Evolutionary conservation across 768 basidiomycete species (phyloP).

Genomic region (Tricholoma flavovirens): DNA sequence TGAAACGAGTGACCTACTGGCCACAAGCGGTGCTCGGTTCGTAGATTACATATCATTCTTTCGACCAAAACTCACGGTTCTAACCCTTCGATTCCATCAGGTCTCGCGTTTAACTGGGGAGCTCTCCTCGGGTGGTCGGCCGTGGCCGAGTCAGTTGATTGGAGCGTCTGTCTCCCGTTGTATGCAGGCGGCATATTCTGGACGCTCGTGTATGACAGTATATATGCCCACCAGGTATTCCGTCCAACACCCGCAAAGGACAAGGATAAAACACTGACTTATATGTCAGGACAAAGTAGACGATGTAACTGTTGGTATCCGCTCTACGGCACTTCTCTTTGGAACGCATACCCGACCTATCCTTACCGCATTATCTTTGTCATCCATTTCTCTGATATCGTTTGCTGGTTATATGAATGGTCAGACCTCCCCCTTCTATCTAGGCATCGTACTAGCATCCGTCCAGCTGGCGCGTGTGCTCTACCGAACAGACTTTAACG

Average conservation of each 20-base stretch:
- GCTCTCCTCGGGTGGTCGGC: conserved; percentile 95
- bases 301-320: conserved; percentile 83
- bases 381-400: conserved; percentile 68
- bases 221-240: conserved; percentile 92
- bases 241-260: background rate
- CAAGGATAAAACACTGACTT: conserved; percentile 1
- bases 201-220: conserved; percentile 96
- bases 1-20: conserved; percentile 97
- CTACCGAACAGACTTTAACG: conserved; percentile 68
- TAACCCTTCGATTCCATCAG: conserved; percentile 31
- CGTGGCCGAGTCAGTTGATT: conserved; percentile 73
- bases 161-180: conserved; percentile 78
- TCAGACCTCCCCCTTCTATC: conserved; percentile 73
- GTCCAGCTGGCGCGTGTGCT: conserved; percentile 76
- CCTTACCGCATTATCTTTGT: conserved; percentile 64
- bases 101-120: conserved; percentile 97
- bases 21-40: conserved; percentile 92
- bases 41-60: conserved; percentile 17
- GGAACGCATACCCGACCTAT: conserved; percentile 71
- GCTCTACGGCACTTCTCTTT: conserved; percentile 91
- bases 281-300: conserved; percentile 77
- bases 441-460: conserved; percentile 68
- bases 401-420: conserved; percentile 77
- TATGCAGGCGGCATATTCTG: conserved; percentile 88
- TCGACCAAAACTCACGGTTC: background rate